A percentile compares a stretch with the other conserved stretches of the same genome.
Conservation (phyloP, 1,284 basidiomycete genomes). For the Sporisorium reilianum region DNA sequence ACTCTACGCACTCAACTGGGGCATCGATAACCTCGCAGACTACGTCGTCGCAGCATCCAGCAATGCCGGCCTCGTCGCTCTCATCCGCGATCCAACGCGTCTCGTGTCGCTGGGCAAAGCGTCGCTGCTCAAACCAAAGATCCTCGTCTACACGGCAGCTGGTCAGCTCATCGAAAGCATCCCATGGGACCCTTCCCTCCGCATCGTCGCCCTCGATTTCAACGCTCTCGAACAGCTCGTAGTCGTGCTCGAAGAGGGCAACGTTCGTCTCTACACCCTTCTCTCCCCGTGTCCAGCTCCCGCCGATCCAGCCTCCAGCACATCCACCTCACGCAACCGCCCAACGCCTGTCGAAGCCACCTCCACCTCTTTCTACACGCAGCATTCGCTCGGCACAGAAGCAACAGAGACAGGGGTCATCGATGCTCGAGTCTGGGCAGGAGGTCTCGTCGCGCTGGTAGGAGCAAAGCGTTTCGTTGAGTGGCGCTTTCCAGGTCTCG, state of each 20-base stretch:
- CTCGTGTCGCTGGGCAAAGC: constrained; percentile 80
- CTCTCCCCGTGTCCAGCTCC: constrained; percentile 57
- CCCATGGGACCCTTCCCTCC: constrained; percentile 80
- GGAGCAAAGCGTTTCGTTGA: constrained; percentile 83
- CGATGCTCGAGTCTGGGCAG: constrained; percentile 85
- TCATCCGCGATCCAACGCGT: constrained; percentile 87
- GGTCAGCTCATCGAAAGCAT: constrained; percentile 71
- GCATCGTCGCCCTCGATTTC: constrained; percentile 85
- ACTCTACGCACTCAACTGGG: constrained; percentile 85
- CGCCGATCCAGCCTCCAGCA: constrained; percentile 15
- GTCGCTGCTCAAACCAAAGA: constrained; percentile 77
- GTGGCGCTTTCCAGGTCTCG: constrained; percentile 77
- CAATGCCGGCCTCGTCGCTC: constrained; percentile 87
- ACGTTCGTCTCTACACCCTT: constrained; percentile 89
- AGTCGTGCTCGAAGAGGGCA: constrained; percentile 90
- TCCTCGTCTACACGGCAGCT: constrained; percentile 72
- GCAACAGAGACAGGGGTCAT: constrained; percentile 84
- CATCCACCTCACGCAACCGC: constrained; percentile 27
- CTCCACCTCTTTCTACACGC: constrained; percentile 81
- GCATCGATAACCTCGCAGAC: constrained; percentile 82
- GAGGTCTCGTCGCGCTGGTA: constrained; percentile 86
- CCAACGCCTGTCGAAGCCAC: constrained; percentile 48
- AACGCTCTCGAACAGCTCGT: constrained; percentile 82
- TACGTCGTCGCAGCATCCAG: constrained; percentile 84
- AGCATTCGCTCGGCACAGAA: constrained; percentile 85